Conservation (phyloP, 768 basidiomycete genomes). For the Fomitopsis serialis region DNA sequence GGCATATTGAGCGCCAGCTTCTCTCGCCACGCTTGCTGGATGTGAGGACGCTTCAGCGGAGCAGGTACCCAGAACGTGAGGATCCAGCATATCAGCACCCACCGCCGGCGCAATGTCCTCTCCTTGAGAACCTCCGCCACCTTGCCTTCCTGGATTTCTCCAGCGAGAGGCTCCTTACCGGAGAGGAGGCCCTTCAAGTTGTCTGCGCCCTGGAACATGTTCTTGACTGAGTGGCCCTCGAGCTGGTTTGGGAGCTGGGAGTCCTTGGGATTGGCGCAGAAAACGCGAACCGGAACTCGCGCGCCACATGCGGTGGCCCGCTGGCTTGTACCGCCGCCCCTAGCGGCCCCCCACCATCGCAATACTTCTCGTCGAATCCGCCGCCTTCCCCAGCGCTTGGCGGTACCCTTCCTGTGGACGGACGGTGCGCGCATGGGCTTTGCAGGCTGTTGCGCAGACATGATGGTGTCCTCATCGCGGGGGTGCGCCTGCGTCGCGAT, state of each 20-base stretch:
- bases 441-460: conserved; percentile 87
- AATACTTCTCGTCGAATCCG: conserved; percentile 44
- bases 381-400: conserved; percentile 49
- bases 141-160: conserved; percentile 84
- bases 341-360: conserved; percentile 33
- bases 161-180: conserved; percentile 81
- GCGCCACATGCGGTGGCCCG: conserved; percentile 67
- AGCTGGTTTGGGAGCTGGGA: conserved; percentile 91
- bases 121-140: conserved; percentile 85
- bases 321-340: conserved; percentile 26
- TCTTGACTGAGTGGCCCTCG: conserved; percentile 88
- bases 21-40: conserved; percentile 96
- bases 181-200: conserved; percentile 54
- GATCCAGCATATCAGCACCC: conserved; percentile 85
- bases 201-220: conserved; percentile 90
- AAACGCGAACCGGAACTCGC: conserved; percentile 86
- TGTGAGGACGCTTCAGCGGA: conserved; percentile 81
- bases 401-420: conserved; percentile 72
- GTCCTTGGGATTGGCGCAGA: conserved; percentile 94
- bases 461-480: conserved; percentile 90
- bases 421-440: conserved; percentile 95
- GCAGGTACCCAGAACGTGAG: conserved; percentile 92
- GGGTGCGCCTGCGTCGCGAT: conserved; percentile 93
- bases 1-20: conserved; percentile 92
- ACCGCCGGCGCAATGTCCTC: conserved; percentile 71